phyloP scores from a whole-genome alignment of 768 basidiomycete species.

The Termitomyces sp. region DNA sequence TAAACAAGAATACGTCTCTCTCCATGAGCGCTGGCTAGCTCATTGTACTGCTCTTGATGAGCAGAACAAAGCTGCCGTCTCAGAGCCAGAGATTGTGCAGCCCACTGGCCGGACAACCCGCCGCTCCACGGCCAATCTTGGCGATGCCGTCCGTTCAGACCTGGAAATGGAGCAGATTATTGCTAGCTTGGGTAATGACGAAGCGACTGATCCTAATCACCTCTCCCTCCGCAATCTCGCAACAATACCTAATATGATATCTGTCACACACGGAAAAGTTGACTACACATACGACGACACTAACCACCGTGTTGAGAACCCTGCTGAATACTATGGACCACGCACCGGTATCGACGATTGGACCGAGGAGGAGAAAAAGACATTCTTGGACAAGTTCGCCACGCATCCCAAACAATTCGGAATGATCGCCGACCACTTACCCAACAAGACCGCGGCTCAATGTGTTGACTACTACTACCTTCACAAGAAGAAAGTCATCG shows the following conservation, averaged over 20 bases:
- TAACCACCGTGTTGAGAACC: constrained; percentile 76
- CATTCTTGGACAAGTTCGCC: constrained; percentile 79
- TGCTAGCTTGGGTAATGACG: constrained; percentile 88
- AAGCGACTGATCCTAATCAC: constrained; percentile 87
- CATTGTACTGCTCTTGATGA: constrained; percentile 72
- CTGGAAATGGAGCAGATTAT: constrained; percentile 98
- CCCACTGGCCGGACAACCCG: constrained; percentile 62
- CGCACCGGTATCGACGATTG: constrained; percentile 77
- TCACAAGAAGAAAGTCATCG: constrained; percentile 85
- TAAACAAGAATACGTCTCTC: constrained; percentile 58
- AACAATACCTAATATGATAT: constrained; percentile 87
- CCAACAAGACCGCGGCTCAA: constrained; percentile 83
- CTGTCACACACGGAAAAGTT: constrained; percentile 56
- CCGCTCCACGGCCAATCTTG: constrained; percentile 64
- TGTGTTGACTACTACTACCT: constrained; percentile 94
- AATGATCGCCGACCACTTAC: constrained; percentile 75
- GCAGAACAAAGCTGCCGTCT: constrained; percentile 39
- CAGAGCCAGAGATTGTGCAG: constrained; percentile 35
- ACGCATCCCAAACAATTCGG: constrained; percentile 93
- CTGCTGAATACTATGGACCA: constrained; percentile 71
- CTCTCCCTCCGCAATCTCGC: constrained; percentile 86
- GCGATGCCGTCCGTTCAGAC: constrained; percentile 91
- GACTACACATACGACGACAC: constrained; percentile 78
- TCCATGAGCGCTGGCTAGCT: constrained; percentile 70
- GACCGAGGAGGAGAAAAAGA: constrained; percentile 80